Conservation (phyloP, 306 rosid species). For the Fagus sylvatica region DNA sequence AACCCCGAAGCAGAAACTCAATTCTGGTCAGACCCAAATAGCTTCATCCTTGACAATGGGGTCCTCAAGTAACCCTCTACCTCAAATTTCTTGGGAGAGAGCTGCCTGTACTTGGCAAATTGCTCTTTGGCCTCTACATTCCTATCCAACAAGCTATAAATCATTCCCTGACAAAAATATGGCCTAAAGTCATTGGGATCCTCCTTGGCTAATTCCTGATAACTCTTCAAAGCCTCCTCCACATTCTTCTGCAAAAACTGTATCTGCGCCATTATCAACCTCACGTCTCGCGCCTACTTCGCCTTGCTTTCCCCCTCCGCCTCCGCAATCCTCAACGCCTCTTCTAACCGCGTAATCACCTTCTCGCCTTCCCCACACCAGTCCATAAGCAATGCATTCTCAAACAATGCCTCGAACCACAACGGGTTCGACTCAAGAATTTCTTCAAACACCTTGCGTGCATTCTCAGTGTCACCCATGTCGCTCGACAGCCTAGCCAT, state of each 20-base stretch:
- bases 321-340: conserved; percentile 64
- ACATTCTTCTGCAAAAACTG: conserved; percentile 81
- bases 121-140: conserved; percentile 78
- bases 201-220: conserved; percentile 55
- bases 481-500: conserved; percentile 59
- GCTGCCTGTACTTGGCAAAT: conserved; percentile 65
- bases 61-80: conserved; percentile 79
- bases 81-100: conserved; percentile 82
- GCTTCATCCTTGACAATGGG: conserved; percentile 77
- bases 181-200: conserved; percentile 83
- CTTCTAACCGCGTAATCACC: conserved; percentile 56
- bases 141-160: conserved; percentile 81
- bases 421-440: conserved; percentile 54
- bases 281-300: conserved; percentile 76
- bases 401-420: conserved; percentile 78
- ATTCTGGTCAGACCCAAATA: conserved; percentile 70
- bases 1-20: conserved; percentile 25
- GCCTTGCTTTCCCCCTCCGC: conserved; percentile 39
- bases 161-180: conserved; percentile 80
- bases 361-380: conserved; percentile 70
- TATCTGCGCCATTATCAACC: conserved; percentile 78
- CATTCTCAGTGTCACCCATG: conserved; percentile 48
- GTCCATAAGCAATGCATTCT: conserved; percentile 83
- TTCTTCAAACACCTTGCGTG: conserved; percentile 62
- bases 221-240: conserved; percentile 64